These are phyloP conservation scores for Chionographis japonica DNA, from an alignment of 106 monocot species.

Conservation along the genomic window DNA sequence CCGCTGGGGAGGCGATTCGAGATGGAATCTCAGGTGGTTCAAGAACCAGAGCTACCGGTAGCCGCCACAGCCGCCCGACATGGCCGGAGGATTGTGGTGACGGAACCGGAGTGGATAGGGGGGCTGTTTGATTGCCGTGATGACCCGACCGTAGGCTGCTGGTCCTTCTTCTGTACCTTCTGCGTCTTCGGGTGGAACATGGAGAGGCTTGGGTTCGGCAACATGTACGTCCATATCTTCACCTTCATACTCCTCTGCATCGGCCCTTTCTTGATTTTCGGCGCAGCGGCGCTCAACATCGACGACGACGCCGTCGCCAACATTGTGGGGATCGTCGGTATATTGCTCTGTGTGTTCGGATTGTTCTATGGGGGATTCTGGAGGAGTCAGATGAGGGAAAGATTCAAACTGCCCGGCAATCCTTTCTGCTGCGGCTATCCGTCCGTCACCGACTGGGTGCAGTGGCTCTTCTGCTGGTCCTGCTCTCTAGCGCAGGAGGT, in stretches of 20 bases:
- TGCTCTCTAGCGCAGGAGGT: constrained; percentile 45
- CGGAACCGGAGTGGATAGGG: constrained; percentile 18
- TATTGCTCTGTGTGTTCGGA: constrained; percentile 18
- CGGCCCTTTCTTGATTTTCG: constrained; percentile 25
- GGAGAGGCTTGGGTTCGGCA: constrained; percentile 33
- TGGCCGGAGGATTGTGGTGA: constrained; percentile 3
- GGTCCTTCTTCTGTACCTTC: constrained; percentile 23
- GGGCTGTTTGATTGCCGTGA: constrained; percentile 20
- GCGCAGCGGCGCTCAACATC: constrained; percentile 25
- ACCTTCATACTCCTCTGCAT: constrained; percentile 19
- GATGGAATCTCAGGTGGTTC: constrained; percentile 4
- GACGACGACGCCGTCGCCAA: constrained; percentile 3
- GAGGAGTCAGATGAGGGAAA: constrained; percentile 36
- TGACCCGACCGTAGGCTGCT: background rate
- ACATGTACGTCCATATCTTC: constrained; percentile 37
- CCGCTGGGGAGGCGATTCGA: constrained; percentile 28
- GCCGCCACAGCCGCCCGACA: no score
- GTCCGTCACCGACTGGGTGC: constrained; percentile 13
- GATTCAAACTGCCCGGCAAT: constrained; percentile 33
- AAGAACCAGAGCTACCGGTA: background rate
- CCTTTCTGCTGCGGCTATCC: constrained; percentile 8
- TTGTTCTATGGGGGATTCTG: constrained; percentile 43
- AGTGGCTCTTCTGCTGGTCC: constrained; percentile 40
- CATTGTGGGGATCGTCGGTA: constrained; percentile 10
- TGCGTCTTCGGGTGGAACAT: constrained; percentile 43